Evolutionary conservation across 352 stramenopile genomes (phyloP), one percentile per base, ranked within the genome.

Genomic region (Globisporangium lucens): DNA sequence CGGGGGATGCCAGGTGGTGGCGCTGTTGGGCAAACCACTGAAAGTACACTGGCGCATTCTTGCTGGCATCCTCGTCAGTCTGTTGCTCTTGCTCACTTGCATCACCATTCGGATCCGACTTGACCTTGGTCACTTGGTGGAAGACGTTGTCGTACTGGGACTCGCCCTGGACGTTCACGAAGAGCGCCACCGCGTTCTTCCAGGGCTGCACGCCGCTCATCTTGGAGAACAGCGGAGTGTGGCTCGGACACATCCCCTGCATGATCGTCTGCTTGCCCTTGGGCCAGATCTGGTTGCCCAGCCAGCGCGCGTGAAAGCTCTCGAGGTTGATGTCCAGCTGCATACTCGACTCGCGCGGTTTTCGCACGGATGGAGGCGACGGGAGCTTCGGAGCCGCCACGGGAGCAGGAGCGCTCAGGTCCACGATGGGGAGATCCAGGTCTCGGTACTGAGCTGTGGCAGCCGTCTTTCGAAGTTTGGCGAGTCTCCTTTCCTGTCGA

Each of bases 201-300:
- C 77, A 91, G 20, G 63, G 29, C 68, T 89, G 80, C 3, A 89
- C 70, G 33, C 77, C 78, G 52, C 73, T 86, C 69, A 89, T 77
- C n/a, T 71, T 70, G 17, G 73, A 75, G 55, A 83, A 89, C 17
- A 56, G n/a, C 0, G 65, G 63, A 0, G 59, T 57, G 22, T 75
- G 62, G 24, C 41, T 17, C 2, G 74, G 72, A 68, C 82, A 85
- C 66, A 89, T 53, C 1, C 69, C 74, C 43, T 83, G 68, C 78
- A 91, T 85, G 35, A 85, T 70, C 3, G 74, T 75, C 7, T 72
- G 29, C 61, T 90, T 91, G 51, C 82, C 78, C 17, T 66, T 58
- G 7, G 83, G 83, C 63, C 76, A 70, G 59, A 91, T 63, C 68
- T 88, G 78, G 51, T 76, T 82, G 3, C 80, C 81, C 6, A 91